These are phyloP conservation scores for Telopea speciosissima DNA, from an alignment of 177 flowering plant species.

Conservation along the genomic window DNA sequence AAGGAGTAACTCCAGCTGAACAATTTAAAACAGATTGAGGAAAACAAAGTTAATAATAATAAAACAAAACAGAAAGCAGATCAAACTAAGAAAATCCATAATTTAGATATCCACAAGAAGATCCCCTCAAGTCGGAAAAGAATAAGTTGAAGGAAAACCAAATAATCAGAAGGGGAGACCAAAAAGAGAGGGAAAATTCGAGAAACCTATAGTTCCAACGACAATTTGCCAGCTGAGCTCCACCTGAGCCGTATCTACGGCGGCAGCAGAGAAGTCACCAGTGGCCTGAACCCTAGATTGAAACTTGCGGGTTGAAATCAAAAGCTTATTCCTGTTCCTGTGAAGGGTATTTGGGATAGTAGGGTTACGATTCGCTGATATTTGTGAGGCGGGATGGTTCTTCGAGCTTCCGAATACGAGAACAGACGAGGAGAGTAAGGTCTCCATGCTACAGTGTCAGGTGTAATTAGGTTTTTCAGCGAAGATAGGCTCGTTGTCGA, in stretches of 20 bases:
- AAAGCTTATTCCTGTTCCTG: constrained; percentile 5
- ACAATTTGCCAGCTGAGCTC: constrained; percentile 66
- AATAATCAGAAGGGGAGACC: background rate
- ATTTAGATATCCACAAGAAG: background rate
- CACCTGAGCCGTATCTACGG: constrained; percentile 25
- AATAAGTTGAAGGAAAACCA: background rate
- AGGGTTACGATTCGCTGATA: constrained; percentile 3
- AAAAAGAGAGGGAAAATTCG: background rate
- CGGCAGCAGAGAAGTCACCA: constrained; percentile 16
- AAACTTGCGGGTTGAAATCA: constrained; percentile 3
- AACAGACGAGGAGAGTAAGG: constrained; percentile 12
- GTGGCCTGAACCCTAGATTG: constrained; percentile 16
- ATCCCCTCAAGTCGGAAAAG: background rate
- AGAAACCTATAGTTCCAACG: constrained; percentile 60
- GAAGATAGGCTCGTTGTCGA: too few relatives aligned
- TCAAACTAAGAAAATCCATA: too few relatives aligned
- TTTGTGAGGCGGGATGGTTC: background rate
- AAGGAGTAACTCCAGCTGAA: constrained; percentile 88
- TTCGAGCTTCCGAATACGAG: constrained; percentile 5
- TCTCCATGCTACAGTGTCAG: constrained; percentile 4
- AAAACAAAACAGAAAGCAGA: background rate
- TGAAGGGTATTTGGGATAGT: background rate
- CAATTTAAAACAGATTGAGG: constrained; percentile 2
- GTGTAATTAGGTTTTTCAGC: background rate
- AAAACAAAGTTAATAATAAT: background rate